These are phyloP conservation scores for Bruguiera hainesii DNA, from an alignment of 441 rosid species.

Conservation along the genomic window DNA sequence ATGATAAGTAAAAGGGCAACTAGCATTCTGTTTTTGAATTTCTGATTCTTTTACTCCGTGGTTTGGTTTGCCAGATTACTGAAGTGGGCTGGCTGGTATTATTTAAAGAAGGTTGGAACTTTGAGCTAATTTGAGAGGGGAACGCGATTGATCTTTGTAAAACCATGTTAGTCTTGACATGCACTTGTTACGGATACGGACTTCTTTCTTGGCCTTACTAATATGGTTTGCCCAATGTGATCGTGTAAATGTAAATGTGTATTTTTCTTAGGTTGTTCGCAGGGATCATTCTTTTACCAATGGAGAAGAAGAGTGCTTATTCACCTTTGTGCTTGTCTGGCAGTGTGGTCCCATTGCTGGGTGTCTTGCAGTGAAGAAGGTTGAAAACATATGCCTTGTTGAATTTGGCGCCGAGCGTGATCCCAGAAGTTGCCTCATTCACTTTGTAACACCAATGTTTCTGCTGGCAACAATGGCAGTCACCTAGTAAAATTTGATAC, in stretches of 20 bases:
- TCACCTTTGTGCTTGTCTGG: constrained; percentile 39
- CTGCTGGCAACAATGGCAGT: not conserved
- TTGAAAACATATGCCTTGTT: constrained; percentile 40
- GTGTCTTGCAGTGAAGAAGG: constrained; percentile 18
- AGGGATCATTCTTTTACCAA: constrained; percentile 28
- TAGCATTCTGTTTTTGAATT: no score
- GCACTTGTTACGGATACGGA: not conserved
- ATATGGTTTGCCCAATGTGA: no score
- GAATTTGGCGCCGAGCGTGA: constrained; percentile 14
- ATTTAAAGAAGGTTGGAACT: no score
- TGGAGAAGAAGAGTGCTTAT: constrained; percentile 42
- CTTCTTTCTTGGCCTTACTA: not conserved
- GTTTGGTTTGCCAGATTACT: no score
- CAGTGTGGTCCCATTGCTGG: constrained; percentile 39
- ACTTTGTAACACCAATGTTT: not conserved
- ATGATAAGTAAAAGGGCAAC: no score
- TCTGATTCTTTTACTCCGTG: no score
- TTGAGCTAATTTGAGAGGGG: no score
- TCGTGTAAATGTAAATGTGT: no score
- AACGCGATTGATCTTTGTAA: no score
- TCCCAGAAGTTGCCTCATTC: constrained; percentile 15
- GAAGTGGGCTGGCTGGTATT: no score
- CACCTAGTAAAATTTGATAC: not conserved
- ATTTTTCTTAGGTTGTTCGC: constrained; percentile 26
- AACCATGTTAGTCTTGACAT: not conserved